Conservation (phyloP, 306 rosid genomes). For the Quercus ilex region DNA sequence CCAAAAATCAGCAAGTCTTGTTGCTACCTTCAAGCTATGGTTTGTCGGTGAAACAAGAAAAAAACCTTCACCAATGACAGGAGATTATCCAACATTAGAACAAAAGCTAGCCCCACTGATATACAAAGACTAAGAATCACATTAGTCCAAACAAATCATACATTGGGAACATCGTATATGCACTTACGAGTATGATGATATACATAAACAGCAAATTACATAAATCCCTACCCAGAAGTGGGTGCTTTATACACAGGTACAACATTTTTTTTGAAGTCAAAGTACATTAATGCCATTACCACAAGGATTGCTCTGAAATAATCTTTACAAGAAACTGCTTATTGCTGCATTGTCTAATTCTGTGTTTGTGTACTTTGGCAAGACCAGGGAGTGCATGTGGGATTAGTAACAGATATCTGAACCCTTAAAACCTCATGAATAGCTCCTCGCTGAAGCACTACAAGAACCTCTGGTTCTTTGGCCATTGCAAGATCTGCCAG, state of each 20-base stretch:
- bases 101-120: too few species aligned
- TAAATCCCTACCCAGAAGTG: too few species aligned
- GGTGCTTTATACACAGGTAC: too few species aligned
- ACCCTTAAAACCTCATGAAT: slow-evolving; percentile 72
- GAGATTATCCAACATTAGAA: background rate
- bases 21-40: background rate
- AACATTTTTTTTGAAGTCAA: background rate
- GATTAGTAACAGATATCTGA: slow-evolving; percentile 50
- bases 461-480: slow-evolving; percentile 48
- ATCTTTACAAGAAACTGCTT: background rate
- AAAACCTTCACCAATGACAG: background rate
- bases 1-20: background rate
- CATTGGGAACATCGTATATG: background rate
- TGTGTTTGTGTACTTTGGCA: slow-evolving; percentile 5
- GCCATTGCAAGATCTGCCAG: slow-evolving; percentile 39
- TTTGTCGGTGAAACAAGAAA: background rate
- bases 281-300: background rate
- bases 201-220: background rate
- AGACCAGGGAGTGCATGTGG: slow-evolving; percentile 26
- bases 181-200: background rate
- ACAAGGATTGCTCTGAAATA: background rate
- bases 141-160: background rate
- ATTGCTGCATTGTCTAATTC: background rate
- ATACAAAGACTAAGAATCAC: background rate
- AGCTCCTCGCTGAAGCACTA: slow-evolving; percentile 78